Conservation (phyloP, 345 rosid genomes). For the Eucalyptus viminalis region DNA sequence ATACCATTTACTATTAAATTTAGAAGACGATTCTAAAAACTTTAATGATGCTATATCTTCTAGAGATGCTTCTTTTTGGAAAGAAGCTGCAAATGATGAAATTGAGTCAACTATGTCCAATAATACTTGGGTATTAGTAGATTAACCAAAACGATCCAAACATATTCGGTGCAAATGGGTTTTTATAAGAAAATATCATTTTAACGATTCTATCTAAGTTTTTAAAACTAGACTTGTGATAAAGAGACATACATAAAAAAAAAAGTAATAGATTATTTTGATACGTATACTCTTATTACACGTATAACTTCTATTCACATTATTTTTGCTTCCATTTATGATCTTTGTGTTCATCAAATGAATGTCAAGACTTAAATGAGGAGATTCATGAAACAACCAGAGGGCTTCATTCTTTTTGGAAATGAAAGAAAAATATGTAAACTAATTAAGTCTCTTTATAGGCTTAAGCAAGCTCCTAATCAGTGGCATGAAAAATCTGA, state of each 20-base stretch:
- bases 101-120: background rate
- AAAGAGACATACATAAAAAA: background rate
- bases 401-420: background rate
- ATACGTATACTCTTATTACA: background rate
- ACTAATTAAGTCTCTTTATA: background rate
- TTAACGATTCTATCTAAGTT: background rate
- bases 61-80: background rate
- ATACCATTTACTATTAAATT: background rate
- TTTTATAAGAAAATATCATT: background rate
- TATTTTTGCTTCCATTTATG: background rate
- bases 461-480: background rate
- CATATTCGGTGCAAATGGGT: background rate
- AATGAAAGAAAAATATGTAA: background rate
- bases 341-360: background rate
- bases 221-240: background rate
- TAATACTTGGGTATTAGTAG: background rate
- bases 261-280: background rate
- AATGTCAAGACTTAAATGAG: background rate
- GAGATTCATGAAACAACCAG: rapidly evolving
- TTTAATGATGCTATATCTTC: background rate
- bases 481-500: background rate
- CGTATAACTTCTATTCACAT: background rate
- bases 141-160: background rate
- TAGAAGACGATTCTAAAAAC: too few relatives aligned
- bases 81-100: background rate